Percentiles rank a stretch among this genome's conserved stretches.
phyloP scores from a whole-genome alignment of 768 basidiomycete species.

The Crepidotus variabilis region DNA sequence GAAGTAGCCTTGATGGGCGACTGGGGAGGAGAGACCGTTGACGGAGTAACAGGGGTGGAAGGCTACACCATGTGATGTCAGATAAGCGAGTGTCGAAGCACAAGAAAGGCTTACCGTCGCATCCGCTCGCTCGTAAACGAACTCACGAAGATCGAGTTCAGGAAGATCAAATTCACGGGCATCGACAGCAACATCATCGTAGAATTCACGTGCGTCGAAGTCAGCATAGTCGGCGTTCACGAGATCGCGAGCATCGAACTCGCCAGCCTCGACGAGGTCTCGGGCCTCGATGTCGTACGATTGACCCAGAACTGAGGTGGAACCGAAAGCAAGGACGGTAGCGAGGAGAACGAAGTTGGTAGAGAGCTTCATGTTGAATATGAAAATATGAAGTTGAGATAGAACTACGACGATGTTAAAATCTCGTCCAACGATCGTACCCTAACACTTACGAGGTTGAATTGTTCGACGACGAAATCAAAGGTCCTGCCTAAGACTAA shows the following conservation, averaged over 20 bases:
- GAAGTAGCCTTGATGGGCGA: neutral
- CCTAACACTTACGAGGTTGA: neutral
- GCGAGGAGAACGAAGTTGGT: conserved; percentile 19
- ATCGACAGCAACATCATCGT: conserved; percentile 11
- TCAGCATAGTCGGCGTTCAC: conserved; percentile 7
- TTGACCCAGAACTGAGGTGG: conserved; percentile 13
- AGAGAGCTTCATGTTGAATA: conserved; percentile 19
- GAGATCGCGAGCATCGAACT: conserved; percentile 13
- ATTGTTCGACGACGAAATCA: conserved; percentile 15
- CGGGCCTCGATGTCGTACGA: conserved; percentile 1
- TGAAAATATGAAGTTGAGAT: conserved; percentile 10
- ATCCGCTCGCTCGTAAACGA: neutral
- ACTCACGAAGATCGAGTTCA: too few species aligned
- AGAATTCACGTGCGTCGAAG: conserved; percentile 14
- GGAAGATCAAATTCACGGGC: conserved; percentile 4
- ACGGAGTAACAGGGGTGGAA: neutral
- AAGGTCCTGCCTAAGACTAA: conserved; percentile 22
- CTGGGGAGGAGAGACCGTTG: neutral
- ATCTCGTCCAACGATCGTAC: neutral
- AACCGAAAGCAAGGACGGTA: conserved; percentile 13
- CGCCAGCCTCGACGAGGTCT: conserved; percentile 6
- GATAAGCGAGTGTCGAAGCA: neutral
- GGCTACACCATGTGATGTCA: neutral
- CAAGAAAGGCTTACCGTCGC: neutral
- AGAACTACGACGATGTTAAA: neutral